Evolutionary conservation across 257 asterid genomes (phyloP), one percentile per base, ranked within the genome.

Genomic region (Fraxinus pennsylvanica): DNA sequence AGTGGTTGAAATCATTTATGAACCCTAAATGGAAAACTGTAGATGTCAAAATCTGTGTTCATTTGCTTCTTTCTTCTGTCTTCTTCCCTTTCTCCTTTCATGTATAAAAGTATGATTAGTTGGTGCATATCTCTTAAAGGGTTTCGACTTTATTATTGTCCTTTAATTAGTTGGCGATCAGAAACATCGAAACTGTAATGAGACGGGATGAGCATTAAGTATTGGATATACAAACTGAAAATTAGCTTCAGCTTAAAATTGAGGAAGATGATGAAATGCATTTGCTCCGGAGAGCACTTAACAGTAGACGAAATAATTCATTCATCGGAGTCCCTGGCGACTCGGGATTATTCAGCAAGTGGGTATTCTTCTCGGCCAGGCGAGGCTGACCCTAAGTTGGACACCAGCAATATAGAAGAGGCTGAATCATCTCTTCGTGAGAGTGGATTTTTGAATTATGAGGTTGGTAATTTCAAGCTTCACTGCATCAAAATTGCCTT

Each of bases 351-450:
- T 86, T 94, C 98, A 17, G 97, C 93, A 22, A 89, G 98, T 69
- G 96, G 95, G 6, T 92, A 81, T 68, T 94, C 98, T 70, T 94
- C 98, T 39, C 90, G 94, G 61, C 87, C 94, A 4, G 98, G 91
- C 21, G 98, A 91, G 19, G 38, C 81, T 14, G 98, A 94, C 27
- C 36, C 88, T 3, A 94, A 88, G 76, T 85, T 73, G 29, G 97
- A 94, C 76, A 75, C 91, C 14, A 91, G 93, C 84, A 94, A 92
- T 85, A 94, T 94, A 43, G 98, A 92, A 88, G 97, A 94, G 85
- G 98, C 98, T 1, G 98, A 94, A 80, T 90, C 94, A 21, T 90
- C 97, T 1, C 98, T 94, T 68, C 90, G 98, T 8, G 97, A 94
- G 89, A 92, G 94, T 83, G 98, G 97, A 78, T 91, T 79, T 74